Evolutionary conservation across 2,329 filamentous ascomycete genomes (phyloP).

Genomic region (Thelonectria blattea): DNA sequence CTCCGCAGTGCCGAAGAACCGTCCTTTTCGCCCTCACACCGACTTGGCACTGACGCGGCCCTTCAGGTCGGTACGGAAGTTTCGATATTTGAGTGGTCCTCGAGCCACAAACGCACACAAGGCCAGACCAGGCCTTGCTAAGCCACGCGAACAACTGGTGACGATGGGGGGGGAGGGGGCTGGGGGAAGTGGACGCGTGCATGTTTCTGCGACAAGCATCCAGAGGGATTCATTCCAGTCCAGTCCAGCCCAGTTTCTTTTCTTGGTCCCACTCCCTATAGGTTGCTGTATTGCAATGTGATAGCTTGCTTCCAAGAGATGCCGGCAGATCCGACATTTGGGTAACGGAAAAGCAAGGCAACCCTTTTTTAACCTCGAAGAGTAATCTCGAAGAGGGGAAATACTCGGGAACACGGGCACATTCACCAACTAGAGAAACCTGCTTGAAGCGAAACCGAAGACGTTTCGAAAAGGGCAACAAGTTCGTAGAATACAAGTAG

Average conservation of each 20-base stretch:
- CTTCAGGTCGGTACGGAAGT: not conserved
- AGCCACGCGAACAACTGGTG: slow-evolving; percentile 7
- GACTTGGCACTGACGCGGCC: slow-evolving; percentile 38
- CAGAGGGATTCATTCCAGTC: not conserved
- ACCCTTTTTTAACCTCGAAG: slow-evolving; percentile 1
- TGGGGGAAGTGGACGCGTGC: not conserved
- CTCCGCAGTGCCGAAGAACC: slow-evolving; percentile 29
- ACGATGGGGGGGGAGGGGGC: not conserved
- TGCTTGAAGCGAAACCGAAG: slow-evolving; percentile 5
- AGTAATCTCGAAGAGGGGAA: slow-evolving; percentile 5
- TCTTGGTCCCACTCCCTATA: not conserved
- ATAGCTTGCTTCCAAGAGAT: slow-evolving; percentile 18
- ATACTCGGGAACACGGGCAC: not conserved
- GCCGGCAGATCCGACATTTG: slow-evolving; percentile 33
- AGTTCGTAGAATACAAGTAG: too few relatives aligned
- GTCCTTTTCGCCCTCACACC: slow-evolving; percentile 18
- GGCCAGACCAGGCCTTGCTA: not conserved
- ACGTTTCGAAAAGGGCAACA: not conserved
- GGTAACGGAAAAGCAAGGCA: not conserved
- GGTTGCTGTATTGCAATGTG: not conserved
- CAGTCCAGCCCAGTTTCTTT: not conserved
- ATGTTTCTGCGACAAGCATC: not conserved
- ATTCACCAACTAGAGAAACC: not conserved
- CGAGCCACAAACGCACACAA: slow-evolving; percentile 19
- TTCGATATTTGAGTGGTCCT: slow-evolving; percentile 7